Evolutionary conservation across 306 rosid species (phyloP), one percentile per base, ranked within the genome.

Genomic region (Sicyos edulis): DNA sequence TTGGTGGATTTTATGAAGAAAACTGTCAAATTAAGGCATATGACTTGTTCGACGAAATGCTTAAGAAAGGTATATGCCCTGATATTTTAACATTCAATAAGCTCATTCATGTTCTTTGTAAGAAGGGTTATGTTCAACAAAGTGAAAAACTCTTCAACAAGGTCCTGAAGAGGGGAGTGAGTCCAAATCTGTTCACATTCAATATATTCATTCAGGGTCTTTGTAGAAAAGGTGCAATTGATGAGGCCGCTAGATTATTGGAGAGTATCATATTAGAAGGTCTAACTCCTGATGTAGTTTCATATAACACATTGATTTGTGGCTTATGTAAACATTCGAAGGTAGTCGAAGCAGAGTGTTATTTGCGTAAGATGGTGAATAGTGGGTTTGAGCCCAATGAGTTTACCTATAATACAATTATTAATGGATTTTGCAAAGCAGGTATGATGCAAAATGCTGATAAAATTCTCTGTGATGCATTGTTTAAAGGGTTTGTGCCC

Each of bases 121-220:
- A 80, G 84, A 88, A 88, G 77, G 96, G 98, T 53, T 50, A 83
- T 71, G 84, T 85, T 24, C 76, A 62, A 73, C 96, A 92, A 68
- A 84, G 90, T 70, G 89, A 80, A 80, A 88, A 74, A 72, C 88
- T 92, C 80, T 81, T 88, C 55, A 37, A 67, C 83, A 88, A 92
- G 89, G 93, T 90, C 67, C 71, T 87, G 65, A 90, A 90, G 87
- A 86, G 88, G 78, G 98, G 96, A 59, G 70, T 90, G 72, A 77
- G 78, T 74, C 90, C 91, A 0, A 92, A 92, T 83, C 75, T 90
- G 86, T 92, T 86, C 74, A 90, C 98, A 4, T 80, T 83, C 74
- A 88, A 92, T 83, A 92, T 92, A 16, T 86, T 92, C 74, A 76
- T 90, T 49, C 92, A 85, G 64, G 98, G 96, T 76, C 86, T 88